Evolutionary conservation across 305 asterid genomes (phyloP).

Genomic region (Fraxinus platypoda): DNA sequence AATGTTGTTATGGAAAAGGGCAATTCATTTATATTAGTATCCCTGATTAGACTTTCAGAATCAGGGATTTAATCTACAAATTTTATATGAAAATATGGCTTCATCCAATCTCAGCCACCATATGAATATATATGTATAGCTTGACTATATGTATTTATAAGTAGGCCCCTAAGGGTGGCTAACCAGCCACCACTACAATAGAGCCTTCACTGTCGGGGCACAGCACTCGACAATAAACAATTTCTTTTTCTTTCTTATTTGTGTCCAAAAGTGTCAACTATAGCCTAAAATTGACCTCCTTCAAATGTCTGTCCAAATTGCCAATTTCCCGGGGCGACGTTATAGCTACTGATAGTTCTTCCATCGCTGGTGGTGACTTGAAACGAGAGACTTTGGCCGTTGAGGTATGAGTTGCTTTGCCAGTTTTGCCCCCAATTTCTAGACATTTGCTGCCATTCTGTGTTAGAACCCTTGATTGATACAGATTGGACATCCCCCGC

Average conservation of each 20-base stretch:
- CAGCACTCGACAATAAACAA: not conserved
- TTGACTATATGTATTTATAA: not conserved
- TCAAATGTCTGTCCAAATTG: constrained; percentile 44
- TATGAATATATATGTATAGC: constrained; percentile 3
- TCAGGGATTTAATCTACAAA: constrained; percentile 3
- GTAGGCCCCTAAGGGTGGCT: constrained; percentile 57
- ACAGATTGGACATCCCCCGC: constrained; percentile 42
- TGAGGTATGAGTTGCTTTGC: constrained; percentile 42
- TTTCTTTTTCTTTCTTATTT: not conserved
- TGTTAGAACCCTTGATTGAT: constrained; percentile 40
- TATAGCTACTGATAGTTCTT: constrained; percentile 24
- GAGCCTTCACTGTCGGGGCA: constrained; percentile 24
- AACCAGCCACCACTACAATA: constrained; percentile 60
- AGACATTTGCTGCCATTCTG: constrained; percentile 40
- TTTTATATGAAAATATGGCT: constrained; percentile 17
- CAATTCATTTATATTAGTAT: not conserved
- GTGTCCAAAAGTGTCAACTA: not conserved
- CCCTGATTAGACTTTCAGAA: constrained; percentile 18
- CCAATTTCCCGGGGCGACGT: constrained; percentile 38
- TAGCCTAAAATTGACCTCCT: constrained; percentile 37
- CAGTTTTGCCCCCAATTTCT: constrained; percentile 55
- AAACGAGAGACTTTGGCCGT: constrained; percentile 45
- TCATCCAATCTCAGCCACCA: constrained; percentile 26
- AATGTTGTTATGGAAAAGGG: not conserved
- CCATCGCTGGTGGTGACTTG: constrained; percentile 37